Base-by-base conservation (phyloP, 139 green algal genomes). In the Chlorella sp. region DNA sequence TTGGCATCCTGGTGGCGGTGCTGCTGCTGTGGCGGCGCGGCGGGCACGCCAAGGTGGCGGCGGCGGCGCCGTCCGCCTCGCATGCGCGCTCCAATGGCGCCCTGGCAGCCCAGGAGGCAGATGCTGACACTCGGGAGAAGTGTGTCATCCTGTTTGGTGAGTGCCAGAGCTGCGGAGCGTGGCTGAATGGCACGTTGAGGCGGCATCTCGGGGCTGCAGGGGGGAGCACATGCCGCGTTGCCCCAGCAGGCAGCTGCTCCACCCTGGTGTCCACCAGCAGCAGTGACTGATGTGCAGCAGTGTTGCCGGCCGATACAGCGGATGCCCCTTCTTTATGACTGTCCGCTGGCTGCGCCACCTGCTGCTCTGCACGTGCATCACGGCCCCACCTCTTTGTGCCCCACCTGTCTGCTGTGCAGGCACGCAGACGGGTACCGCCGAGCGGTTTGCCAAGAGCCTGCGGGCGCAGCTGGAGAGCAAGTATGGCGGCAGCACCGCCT, bases 381-480 rank as follows among this genome's bases (percentile, higher is more conserved):
- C 44, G 7, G 44, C 44, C 44, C 44, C 44, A 6, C 44, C 44
- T 51, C 44, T 16, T 16, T 51, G 44, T 51, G 44, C 51, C 44
- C 44, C 44, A 7, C 11, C 51, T 60, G 51, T 15, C 51, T n/a
- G n/a, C n/a, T n/a, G n/a, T n/a, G 51, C 51, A 60, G 51, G 92
- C 44, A 95, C 92, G 26, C 95, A 98, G 87, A 98, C 96, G 1
- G 96, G 95, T n/a, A 98, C 96, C 4, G 92, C 95, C 2, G 96
- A 98, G 90, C 88, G 95, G 28, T 98, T 98, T 78, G 87, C 91
- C 72, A 98, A 98, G 87, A 91, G 95, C 79, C 86, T 98, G 41
- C 89, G 88, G 13, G 84, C 63, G 38, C 79, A 91, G 83, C 72
- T 89, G 60, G 87, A 91, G 47, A 64, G 71, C 72, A 81, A 67